Evolutionary conservation across 495 filamentous ascomycete genomes (phyloP).

Genomic region (Chaetomium fimeti): DNA sequence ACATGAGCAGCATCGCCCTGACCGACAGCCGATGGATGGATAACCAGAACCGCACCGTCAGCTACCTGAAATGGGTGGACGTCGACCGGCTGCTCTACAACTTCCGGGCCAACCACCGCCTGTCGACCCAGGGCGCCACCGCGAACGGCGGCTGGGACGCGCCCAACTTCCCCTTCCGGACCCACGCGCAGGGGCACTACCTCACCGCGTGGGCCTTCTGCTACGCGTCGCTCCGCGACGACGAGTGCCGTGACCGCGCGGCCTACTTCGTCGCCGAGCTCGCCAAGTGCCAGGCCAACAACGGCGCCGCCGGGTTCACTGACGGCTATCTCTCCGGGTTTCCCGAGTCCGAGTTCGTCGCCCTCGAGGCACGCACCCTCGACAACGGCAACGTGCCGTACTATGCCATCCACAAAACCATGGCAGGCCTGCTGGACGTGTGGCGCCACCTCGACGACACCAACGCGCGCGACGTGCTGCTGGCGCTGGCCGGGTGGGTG

Average conservation of each 20-base stretch:
- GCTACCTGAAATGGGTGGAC: conserved; percentile 39
- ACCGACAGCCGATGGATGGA: conserved; percentile 36
- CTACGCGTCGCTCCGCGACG: conserved; percentile 27
- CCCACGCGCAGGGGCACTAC: conserved; percentile 40
- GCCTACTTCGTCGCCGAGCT: conserved; percentile 38
- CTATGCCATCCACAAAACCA: conserved; percentile 30
- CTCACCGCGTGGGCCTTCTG: conserved; percentile 36
- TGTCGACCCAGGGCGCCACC: conserved; percentile 35
- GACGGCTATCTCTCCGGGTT: conserved; percentile 41
- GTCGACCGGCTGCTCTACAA: conserved; percentile 40
- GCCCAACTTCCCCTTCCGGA: conserved; percentile 42
- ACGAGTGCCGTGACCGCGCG: conserved; percentile 35
- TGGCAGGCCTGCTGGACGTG: conserved; percentile 35
- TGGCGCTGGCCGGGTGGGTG: conserved; percentile 40
- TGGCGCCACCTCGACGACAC: conserved; percentile 37
- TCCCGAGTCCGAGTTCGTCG: conserved; percentile 39
- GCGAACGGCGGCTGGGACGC: conserved; percentile 42
- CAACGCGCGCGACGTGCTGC: conserved; percentile 33
- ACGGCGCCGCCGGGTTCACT: conserved; percentile 31
- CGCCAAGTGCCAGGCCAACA: conserved; percentile 42
- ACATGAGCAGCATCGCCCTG: conserved; percentile 34
- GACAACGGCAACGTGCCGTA: conserved; percentile 27
- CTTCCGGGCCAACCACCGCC: conserved; percentile 39
- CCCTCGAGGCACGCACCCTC: conserved; percentile 28
- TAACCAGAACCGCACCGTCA: conserved; percentile 40